A percentile compares a stretch with the other conserved stretches of the same genome.
These are phyloP conservation scores for Haematococcus lacustris DNA, from an alignment of 139 green algal species.

Conservation along the genomic window DNA sequence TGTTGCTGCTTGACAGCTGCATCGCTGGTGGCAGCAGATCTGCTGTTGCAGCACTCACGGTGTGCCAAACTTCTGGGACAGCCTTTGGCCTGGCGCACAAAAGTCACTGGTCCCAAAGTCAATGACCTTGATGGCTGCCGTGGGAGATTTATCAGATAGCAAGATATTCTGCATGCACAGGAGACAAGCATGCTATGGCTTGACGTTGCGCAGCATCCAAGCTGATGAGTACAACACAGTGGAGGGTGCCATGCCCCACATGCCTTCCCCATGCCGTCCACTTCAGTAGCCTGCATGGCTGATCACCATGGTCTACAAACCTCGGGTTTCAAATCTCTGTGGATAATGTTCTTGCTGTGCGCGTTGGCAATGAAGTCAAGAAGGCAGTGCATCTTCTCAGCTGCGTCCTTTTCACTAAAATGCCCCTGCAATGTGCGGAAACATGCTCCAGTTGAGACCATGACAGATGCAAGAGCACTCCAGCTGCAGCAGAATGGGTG, in stretches of 20 bases:
- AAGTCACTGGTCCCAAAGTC: slow-evolving; percentile 91
- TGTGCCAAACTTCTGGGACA: slow-evolving; percentile 63
- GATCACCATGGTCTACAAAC: too few relatives aligned
- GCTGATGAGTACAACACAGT: too few relatives aligned
- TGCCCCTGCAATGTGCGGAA: slow-evolving; percentile 30
- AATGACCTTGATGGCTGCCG: slow-evolving; percentile 70
- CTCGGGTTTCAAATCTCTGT: slow-evolving; percentile 26
- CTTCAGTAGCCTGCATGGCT: too few relatives aligned
- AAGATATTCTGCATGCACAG: slow-evolving; percentile 74
- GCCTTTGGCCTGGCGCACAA: slow-evolving; percentile 65
- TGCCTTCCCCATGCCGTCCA: too few relatives aligned
- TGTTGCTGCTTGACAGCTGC: too few relatives aligned
- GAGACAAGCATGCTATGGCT: too few relatives aligned
- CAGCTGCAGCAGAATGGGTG: too few relatives aligned
- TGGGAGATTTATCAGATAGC: slow-evolving; percentile 53
- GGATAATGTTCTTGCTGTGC: slow-evolving; percentile 53
- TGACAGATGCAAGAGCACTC: too few relatives aligned
- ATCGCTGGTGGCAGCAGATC: too few relatives aligned
- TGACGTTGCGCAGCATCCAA: too few relatives aligned
- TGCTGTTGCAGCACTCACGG: slow-evolving; percentile 11
- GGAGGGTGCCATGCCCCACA: too few relatives aligned
- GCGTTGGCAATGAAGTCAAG: slow-evolving; percentile 50
- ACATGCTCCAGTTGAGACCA: background rate
- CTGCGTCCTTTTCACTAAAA: slow-evolving; percentile 53
- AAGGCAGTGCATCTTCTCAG: slow-evolving; percentile 46